A percentile compares a stretch with the other conserved stretches of the same genome.
These are phyloP conservation scores for Tranzscheliella williamsii DNA, from an alignment of 1,284 basidiomycete genomes.

Conservation along the genomic window DNA sequence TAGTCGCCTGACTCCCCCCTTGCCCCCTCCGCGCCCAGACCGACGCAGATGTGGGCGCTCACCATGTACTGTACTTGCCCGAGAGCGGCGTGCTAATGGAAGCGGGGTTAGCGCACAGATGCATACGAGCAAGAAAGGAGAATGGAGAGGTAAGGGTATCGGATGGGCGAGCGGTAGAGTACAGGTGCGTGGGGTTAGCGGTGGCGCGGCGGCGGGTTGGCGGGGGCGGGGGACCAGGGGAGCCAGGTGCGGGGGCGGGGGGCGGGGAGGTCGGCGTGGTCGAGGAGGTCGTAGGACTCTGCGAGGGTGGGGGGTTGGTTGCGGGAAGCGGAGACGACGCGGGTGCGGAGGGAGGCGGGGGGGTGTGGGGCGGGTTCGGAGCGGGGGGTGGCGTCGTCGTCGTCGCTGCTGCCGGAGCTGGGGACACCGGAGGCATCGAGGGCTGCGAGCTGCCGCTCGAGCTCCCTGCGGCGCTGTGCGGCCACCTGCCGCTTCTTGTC, in stretches of 20 bases:
- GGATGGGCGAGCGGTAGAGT: no score
- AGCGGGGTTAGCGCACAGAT: no score
- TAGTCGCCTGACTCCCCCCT: not conserved
- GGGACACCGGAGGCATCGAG: conserved; percentile 17
- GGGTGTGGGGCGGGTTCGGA: no score
- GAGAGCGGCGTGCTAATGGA: no score
- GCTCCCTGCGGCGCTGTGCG: conserved; percentile 11
- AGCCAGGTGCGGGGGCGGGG: conserved; percentile 10
- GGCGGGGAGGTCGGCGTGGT: conserved; percentile 19
- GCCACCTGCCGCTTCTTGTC: conserved; percentile 4
- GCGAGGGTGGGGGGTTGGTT: conserved; percentile 17
- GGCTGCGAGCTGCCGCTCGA: conserved; percentile 24
- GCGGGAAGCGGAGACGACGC: conserved; percentile 1
- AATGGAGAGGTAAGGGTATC: no score
- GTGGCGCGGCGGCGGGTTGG: no score
- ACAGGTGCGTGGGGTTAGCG: no score
- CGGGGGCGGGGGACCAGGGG: conserved; percentile 15
- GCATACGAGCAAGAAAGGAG: no score
- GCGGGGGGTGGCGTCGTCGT: not conserved
- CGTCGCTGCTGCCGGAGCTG: conserved; percentile 5
- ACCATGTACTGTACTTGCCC: no score
- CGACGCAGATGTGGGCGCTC: no score
- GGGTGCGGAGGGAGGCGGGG: not conserved
- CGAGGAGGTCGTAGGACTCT: conserved; percentile 33
- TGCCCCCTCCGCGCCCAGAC: no score